Conservation (phyloP, 192 early-diverging fungal genomes). For the Funneliformis geosporum region DNA sequence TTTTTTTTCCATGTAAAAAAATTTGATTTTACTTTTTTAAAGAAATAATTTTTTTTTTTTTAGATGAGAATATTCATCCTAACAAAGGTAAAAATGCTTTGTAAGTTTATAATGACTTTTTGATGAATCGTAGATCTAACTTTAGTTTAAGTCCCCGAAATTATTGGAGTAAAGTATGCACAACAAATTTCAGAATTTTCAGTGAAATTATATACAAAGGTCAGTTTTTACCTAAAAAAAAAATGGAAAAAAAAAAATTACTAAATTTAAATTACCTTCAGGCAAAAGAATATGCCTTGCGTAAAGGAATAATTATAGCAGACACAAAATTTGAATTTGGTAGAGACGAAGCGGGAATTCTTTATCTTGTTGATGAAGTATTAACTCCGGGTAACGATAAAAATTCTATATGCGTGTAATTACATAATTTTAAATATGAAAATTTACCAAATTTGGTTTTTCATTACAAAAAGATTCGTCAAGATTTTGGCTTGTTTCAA, state of each 20-base stretch:
- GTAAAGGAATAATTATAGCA: constrained; percentile 95
- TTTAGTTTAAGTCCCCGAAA: constrained; percentile 55
- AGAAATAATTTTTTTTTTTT: constrained; percentile 33
- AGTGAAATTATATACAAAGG: constrained; percentile 81
- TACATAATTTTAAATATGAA: too few relatives aligned
- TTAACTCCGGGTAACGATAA: constrained; percentile 79
- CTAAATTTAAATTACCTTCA: constrained; percentile 93
- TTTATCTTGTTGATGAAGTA: constrained; percentile 94
- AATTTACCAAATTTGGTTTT: not conserved
- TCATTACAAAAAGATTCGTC: constrained; percentile 79
- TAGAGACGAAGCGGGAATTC: constrained; percentile 73
- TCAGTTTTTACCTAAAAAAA: constrained; percentile 80
- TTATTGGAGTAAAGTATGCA: constrained; percentile 83
- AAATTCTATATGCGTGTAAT: not conserved
- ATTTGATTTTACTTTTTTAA: constrained; percentile 15
- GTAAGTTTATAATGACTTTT: not conserved
- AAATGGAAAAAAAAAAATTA: constrained; percentile 96
- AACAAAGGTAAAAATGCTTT: constrained; percentile 57
- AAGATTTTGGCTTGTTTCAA: constrained; percentile 90
- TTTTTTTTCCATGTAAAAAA: not conserved
- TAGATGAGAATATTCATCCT: constrained; percentile 98
- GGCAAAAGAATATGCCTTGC: constrained; percentile 81
- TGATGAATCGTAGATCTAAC: not conserved
- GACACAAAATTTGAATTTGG: constrained; percentile 99
- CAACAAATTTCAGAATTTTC: constrained; percentile 74